Conservation (phyloP, 805 yeast species). For the Kazachstania psychrophila region DNA sequence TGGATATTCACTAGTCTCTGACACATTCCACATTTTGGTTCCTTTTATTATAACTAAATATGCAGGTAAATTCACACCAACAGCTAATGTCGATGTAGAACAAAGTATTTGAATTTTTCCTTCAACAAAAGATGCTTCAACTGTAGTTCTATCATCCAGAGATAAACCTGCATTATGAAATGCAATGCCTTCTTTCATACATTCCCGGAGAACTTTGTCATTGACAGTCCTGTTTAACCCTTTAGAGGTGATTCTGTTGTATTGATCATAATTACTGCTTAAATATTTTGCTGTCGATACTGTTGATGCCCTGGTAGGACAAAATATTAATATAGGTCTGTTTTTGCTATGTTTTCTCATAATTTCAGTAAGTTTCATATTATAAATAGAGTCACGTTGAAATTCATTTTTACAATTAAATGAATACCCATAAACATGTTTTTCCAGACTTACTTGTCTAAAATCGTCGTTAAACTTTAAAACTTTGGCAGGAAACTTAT, state of each 20-base stretch:
- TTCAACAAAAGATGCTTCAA: conserved; percentile 38
- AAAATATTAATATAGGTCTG: conserved; percentile 42
- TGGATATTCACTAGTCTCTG: conserved; percentile 43
- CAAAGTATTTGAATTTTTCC: conserved; percentile 40
- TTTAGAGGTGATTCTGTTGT: background rate
- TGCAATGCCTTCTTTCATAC: conserved; percentile 34
- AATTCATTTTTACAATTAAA: conserved; percentile 36
- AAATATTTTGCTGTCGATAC: conserved; percentile 38
- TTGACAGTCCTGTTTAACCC: background rate
- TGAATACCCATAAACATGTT: conserved; percentile 37
- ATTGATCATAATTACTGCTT: conserved; percentile 8
- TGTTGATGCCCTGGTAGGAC: conserved; percentile 45
- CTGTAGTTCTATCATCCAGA: conserved; percentile 35
- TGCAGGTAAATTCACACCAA: conserved; percentile 55
- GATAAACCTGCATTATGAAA: conserved; percentile 54
- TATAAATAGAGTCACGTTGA: conserved; percentile 38
- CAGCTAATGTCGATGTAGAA: conserved; percentile 51
- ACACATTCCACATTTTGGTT: conserved; percentile 48
- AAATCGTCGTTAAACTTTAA: conserved; percentile 40
- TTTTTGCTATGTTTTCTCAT: conserved; percentile 31
- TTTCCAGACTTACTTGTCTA: conserved; percentile 37
- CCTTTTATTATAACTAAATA: conserved; percentile 54
- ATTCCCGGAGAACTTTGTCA: conserved; percentile 4
- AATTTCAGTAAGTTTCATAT: conserved; percentile 34
- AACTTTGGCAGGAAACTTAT: conserved; percentile 26